Evolutionary conservation across 2,329 filamentous ascomycete genomes (phyloP), one percentile per base, ranked within the genome.

Genomic region (Verticillium klebahnii): DNA sequence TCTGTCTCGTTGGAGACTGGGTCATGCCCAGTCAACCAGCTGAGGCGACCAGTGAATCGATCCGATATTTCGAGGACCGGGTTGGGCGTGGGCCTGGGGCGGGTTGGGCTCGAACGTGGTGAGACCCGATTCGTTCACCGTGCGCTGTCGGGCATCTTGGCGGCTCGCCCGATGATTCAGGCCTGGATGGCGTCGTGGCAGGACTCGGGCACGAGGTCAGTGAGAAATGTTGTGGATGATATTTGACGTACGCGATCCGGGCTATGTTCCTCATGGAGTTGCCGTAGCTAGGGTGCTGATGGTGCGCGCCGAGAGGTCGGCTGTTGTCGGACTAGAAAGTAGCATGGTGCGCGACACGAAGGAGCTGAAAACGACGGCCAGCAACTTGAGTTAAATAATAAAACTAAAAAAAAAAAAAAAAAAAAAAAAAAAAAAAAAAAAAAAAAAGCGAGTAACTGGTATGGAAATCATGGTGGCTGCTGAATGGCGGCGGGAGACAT

Each of bases 91-190:
- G 45, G 45, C 45, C 45, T 50, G 3, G 4, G 45, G 45, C 45
- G 45, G 45, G 54, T 56, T 56, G 54, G 54, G 54, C 54, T 31
- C 25, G 54, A 19, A 56, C 54, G 54, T 56, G 54, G 54, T 56
- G 54, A 14, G 25, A 34, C 54, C 25, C 54, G 54, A 56, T 56
- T 56, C 54, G 54, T 34, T 56, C 54, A 9, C 23, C 6, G n/a
- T 34, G 25, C 14, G 29, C 7, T 56, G 29, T 32, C 14, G 29
- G 54, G 31, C 45, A 50, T 56, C 54, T 56, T 56, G 54, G 54
- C 54, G 54, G 45, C 45, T 50, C 19, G 45, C 45, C 45, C 45
- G 45, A 50, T 50, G 45, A 50, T 50, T 50, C 45, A 50, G 45
- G 45, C 45, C n/a, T 50, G 3, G 19, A 23, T 50, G 45, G 45